Evolutionary conservation across 2,329 filamentous ascomycete genomes (phyloP), one percentile per base, ranked within the genome.

Genomic region (Cordyceps tenuipes): DNA sequence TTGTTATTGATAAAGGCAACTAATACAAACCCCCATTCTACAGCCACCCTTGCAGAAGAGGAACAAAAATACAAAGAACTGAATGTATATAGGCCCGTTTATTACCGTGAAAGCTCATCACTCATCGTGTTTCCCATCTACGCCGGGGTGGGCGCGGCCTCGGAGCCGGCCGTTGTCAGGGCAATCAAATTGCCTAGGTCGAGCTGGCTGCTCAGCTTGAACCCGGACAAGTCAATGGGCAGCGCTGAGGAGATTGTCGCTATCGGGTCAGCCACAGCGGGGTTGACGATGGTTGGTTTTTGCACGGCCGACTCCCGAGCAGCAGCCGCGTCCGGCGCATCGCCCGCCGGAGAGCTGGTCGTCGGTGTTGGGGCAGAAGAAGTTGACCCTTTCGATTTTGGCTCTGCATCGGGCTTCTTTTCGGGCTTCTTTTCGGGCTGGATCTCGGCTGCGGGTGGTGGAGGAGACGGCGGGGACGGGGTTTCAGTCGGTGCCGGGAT

Each of bases 201-300:
- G 47, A 81, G 67, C 50, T 71, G 67, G 60, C 74, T 80, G 64
- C 70, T 75, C 52, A 81, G 68, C 7, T 68, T 71, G 61, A 79
- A 60, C 9, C 73, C 75, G 36, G 70, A 74, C 9, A 78, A 61
- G 62, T 78, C 69, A 60, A 78, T 72, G 1, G 67, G 65, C 17
- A 64, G 63, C 9, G 67, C 61, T 3, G 66, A 68, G 15, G 62
- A 62, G 6, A 51, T 34, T 7, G 56, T 51, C 10, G 51, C 36
- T 15, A 52, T 53, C n/a, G 61, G 52, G 19, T 31, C 34, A 2
- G 47, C 31, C 13, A 56, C 17, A 13, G 36, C 31, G 10, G 55
- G 17, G 6, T 29, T 10, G 12, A 59, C 8, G 15, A 41, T 5
- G 5, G 26, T 46, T 12, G 51, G 46, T 4, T 36, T 5, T 15